Conservation (phyloP, 2,329 filamentous ascomycete species). For the Nakataea oryzae region DNA sequence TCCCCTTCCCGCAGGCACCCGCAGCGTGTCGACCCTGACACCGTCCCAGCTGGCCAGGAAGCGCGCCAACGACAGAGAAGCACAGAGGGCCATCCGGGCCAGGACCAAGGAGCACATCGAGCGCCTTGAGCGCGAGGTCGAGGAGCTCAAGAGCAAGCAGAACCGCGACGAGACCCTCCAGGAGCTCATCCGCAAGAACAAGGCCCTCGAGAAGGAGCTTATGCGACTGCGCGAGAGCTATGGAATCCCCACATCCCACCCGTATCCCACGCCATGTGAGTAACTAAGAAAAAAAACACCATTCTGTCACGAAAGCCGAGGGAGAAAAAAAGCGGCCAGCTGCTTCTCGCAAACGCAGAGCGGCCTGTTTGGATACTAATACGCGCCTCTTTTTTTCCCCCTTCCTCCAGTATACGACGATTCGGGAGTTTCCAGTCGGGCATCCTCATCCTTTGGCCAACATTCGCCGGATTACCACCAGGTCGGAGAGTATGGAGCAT, state of each 20-base stretch:
- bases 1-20: conserved; percentile 33
- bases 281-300: background rate
- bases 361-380: background rate
- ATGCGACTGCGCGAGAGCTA: conserved; percentile 32
- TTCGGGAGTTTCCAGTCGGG: conserved; percentile 27
- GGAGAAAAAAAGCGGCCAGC: conserved; percentile 13
- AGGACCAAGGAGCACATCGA: conserved; percentile 83
- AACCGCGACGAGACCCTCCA: conserved; percentile 39
- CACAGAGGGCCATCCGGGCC: conserved; percentile 77
- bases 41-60: conserved; percentile 84
- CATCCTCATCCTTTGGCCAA: conserved; percentile 29
- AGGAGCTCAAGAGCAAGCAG: conserved; percentile 50
- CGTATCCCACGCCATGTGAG: conserved; percentile 31
- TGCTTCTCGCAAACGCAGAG: no score
- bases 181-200: conserved; percentile 40
- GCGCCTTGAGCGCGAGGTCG: conserved; percentile 61
- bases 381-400: background rate
- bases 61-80: conserved; percentile 83
- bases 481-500: conserved; percentile 28
- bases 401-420: background rate
- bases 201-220: conserved; percentile 42
- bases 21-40: conserved; percentile 78
- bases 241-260: conserved; percentile 26
- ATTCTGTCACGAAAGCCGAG: background rate
- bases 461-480: conserved; percentile 26